Conservation (phyloP, 2,329 filamentous ascomycete species). For the Trichoderma sp. region DNA sequence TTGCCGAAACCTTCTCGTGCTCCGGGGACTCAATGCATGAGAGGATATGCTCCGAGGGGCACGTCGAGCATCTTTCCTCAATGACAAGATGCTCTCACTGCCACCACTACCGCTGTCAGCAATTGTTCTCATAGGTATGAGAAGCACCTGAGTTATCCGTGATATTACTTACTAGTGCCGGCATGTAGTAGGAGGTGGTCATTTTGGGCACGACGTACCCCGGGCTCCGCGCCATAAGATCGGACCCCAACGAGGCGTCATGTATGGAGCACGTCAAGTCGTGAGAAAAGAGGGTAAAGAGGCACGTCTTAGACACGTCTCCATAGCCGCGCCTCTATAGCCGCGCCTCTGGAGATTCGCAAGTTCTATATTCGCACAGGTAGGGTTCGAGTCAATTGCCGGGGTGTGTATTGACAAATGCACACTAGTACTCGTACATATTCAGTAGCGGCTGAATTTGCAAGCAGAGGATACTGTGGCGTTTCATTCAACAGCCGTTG, state of each 20-base stretch:
- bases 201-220: constrained; percentile 17
- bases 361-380: neutral
- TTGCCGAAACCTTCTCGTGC: constrained; percentile 1
- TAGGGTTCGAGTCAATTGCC: neutral
- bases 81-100: neutral
- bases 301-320: constrained; percentile 21
- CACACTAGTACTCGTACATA: neutral
- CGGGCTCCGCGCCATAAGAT: constrained; percentile 2
- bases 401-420: neutral
- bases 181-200: neutral
- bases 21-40: neutral
- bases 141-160: neutral
- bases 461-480: neutral
- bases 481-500: neutral
- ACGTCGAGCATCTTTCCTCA: constrained; percentile 4
- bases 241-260: constrained; percentile 12
- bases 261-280: neutral
- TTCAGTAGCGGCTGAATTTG: neutral
- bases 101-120: neutral
- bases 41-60: neutral
- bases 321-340: constrained; percentile 14
- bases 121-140: too few relatives aligned
- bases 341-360: neutral
- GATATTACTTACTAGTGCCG: neutral
- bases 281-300: neutral